These are phyloP conservation scores for Sarocladium strictum DNA, from an alignment of 2,329 filamentous ascomycete species.

Conservation along the genomic window DNA sequence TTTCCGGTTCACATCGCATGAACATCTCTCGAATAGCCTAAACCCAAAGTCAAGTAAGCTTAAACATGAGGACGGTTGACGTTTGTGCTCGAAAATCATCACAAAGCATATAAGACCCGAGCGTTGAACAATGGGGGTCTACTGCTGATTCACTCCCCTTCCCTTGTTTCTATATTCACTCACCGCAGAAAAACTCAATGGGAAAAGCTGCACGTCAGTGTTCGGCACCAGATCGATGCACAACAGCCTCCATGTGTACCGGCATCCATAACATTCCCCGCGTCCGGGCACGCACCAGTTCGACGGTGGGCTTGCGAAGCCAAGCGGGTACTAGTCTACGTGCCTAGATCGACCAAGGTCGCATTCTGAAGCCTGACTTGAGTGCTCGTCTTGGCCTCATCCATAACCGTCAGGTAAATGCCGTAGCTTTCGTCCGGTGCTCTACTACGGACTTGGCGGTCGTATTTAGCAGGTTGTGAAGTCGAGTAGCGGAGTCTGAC, in stretches of 20 bases:
- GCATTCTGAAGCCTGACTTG: background rate
- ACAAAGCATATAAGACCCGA: background rate
- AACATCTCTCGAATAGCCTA: background rate
- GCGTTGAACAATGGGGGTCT: background rate
- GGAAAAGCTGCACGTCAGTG: background rate
- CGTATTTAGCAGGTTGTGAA: background rate
- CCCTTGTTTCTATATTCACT: background rate
- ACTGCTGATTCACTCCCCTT: background rate
- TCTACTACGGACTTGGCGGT: constrained; percentile 1
- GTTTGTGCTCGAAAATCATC: background rate
- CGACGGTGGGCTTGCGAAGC: background rate
- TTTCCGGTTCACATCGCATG: background rate
- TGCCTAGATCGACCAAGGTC: background rate
- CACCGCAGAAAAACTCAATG: background rate
- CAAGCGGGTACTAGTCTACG: background rate
- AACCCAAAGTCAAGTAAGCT: constrained; percentile 6
- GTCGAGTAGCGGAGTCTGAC: constrained; percentile 1
- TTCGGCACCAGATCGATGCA: background rate
- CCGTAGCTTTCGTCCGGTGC: background rate
- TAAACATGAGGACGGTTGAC: background rate
- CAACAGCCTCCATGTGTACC: background rate
- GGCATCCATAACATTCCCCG: background rate
- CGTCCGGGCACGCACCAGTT: background rate
- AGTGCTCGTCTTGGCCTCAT: background rate
- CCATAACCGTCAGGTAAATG: background rate